Conservation (phyloP, 169 alveolate species). For the Cystoisospora suis region DNA sequence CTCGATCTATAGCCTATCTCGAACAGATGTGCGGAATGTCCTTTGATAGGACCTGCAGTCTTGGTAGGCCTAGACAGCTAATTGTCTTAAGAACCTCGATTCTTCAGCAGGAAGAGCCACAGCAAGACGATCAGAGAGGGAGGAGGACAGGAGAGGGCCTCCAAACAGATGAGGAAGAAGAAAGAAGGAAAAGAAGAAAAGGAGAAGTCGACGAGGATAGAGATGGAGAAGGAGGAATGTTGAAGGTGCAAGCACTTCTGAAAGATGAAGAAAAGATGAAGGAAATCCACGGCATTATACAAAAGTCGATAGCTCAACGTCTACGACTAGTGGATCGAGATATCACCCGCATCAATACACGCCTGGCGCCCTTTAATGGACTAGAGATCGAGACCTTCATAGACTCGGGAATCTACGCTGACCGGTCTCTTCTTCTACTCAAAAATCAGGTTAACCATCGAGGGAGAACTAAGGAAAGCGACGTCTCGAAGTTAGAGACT, state of each 20-base stretch:
- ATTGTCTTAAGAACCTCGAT: slow-evolving; percentile 33
- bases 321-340: slow-evolving; percentile 62
- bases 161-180: too few species aligned
- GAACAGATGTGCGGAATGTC: slow-evolving; percentile 72
- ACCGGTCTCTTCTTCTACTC: slow-evolving; percentile 38
- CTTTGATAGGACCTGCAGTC: slow-evolving; percentile 72
- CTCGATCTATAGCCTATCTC: slow-evolving; percentile 69
- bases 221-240: too few species aligned
- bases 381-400: slow-evolving; percentile 38
- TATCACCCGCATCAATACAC: slow-evolving; percentile 25
- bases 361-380: slow-evolving; percentile 59
- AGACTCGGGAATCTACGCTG: slow-evolving; percentile 61
- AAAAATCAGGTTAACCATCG: slow-evolving; percentile 40
- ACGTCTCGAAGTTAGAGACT: too few species aligned
- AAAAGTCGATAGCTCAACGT: slow-evolving; percentile 37
- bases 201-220: too few species aligned
- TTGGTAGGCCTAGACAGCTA: slow-evolving; percentile 67
- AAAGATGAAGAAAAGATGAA: slow-evolving; percentile 42
- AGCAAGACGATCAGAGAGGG: too few species aligned
- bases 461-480: too few species aligned
- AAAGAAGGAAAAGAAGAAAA: too few species aligned
- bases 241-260: slow-evolving; percentile 31
- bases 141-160: too few species aligned
- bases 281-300: slow-evolving; percentile 27
- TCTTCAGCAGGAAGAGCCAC: too few species aligned